Percentiles rank a stretch among this genome's conserved stretches.
These are phyloP conservation scores for Cercospora zeina DNA, from an alignment of 2,329 filamentous ascomycete species.

Conservation along the genomic window DNA sequence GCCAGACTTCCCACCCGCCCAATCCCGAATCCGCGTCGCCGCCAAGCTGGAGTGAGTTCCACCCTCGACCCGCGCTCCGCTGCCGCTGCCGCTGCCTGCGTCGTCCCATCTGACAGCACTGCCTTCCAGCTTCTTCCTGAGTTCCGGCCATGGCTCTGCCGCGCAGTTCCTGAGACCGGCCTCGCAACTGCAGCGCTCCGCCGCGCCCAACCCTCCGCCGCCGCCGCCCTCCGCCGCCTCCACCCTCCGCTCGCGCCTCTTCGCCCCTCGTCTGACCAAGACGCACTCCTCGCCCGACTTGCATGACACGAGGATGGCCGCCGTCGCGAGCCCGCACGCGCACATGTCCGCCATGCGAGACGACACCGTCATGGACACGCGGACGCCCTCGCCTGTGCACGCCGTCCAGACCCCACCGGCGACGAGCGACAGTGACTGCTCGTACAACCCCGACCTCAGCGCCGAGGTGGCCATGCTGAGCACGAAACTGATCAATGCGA, in stretches of 20 bases:
- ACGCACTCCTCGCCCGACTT: conserved; percentile 31
- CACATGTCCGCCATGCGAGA: conserved; percentile 27
- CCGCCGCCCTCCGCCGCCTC: conserved; percentile 5
- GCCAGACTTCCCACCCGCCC: background rate
- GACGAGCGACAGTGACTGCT: conserved; percentile 21
- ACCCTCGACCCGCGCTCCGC: background rate
- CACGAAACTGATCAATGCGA: conserved; percentile 94
- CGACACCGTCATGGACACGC: conserved; percentile 45
- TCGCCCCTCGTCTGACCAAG: conserved; percentile 30
- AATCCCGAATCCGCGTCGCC: conserved; percentile 1
- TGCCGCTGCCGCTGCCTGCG: background rate
- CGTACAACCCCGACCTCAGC: conserved; percentile 60
- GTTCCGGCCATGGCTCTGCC: conserved; percentile 12
- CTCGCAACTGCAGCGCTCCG: conserved; percentile 7
- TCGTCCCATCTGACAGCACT: background rate
- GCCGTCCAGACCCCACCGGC: conserved; percentile 17
- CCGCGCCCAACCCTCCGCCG: conserved; percentile 6
- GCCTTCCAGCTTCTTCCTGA: conserved; percentile 4
- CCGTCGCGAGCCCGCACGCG: conserved; percentile 23
- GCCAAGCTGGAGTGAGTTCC: conserved; percentile 12
- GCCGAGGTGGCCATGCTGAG: conserved; percentile 85
- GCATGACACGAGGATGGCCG: conserved; percentile 27
- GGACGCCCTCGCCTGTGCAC: conserved; percentile 43
- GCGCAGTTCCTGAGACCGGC: conserved; percentile 4
- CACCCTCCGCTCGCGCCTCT: conserved; percentile 25